Base-by-base conservation (phyloP, 2,329 filamentous ascomycete genomes). In the Fusarium sp. region DNA sequence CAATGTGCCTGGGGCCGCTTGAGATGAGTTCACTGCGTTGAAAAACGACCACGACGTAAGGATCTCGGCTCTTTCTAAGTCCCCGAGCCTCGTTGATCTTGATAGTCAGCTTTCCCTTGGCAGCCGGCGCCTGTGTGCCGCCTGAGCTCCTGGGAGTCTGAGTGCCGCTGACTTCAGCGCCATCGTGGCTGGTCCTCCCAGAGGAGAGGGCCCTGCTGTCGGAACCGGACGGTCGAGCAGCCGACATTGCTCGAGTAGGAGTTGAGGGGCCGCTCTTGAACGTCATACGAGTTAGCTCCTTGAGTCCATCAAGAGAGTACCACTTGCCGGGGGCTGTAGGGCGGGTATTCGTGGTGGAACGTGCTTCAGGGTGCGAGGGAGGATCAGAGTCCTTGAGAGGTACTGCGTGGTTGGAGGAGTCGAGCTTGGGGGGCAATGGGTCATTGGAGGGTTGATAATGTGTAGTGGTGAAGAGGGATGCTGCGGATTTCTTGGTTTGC, bases 1-100 rank as follows among this genome's bases (percentile, higher is more conserved):
- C 92, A 27, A 88, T 84, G 64, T 87, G 87, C 38, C 92, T 90
- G 14, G 95, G 94, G 3, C 94, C 94, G 65, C 94, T 93, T 1
- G 96, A 98, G 65, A 99, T 98, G 77, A 97, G 93, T 82, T 99
- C 96, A 80, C 96, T 98, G 82, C 94, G 93, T 82, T 99, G 96
- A 80, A 98, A 99, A 29, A 98, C 95, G 68, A 94, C 97, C 13
- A 99, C 95, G 62, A 98, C 94, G 79, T 99, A 99, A 1, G 96
- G 96, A 79, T 98, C 94, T 68, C 92, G 91, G 80, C 94, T 94
- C 67, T 92, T 94, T 70, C 93, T 90, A 62, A 99, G 85, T 11
- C 94, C 94, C 78, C 94, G 90, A 57, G 93, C 96, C 82, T 98
- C 94, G 60, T 92, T 88, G 64, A 99, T 96, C 80, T 94, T 95